Evolutionary conservation across 225 moss, liverwort and hornwort species (phyloP).

Genomic region (Physcomitrium patens): DNA sequence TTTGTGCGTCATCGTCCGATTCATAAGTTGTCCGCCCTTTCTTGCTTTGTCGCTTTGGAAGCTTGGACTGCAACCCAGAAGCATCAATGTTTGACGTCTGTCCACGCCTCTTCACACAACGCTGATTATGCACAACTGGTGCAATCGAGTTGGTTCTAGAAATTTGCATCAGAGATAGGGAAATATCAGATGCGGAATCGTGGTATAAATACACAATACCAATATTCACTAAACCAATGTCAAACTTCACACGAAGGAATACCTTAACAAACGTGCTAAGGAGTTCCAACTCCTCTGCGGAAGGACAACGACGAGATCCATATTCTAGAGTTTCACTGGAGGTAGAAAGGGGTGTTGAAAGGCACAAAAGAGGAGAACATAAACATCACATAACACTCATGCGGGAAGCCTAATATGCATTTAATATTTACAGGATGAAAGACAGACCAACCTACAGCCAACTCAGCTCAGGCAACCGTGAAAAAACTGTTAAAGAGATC

Average conservation of each 20-base stretch:
- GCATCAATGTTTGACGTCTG: slow-evolving; percentile 13
- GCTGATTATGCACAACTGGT: slow-evolving; percentile 34
- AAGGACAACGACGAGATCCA: background rate
- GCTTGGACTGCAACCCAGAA: slow-evolving; percentile 36
- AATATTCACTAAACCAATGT: background rate
- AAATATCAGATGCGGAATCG: slow-evolving; percentile 21
- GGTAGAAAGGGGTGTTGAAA: background rate
- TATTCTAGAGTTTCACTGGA: slow-evolving; percentile 2
- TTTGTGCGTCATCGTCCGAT: slow-evolving; percentile 58
- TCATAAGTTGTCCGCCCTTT: slow-evolving; percentile 49
- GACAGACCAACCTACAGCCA: background rate
- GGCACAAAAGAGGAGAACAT: background rate
- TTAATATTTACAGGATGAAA: slow-evolving; percentile 5
- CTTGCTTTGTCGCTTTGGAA: slow-evolving; percentile 50
- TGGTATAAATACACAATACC: background rate
- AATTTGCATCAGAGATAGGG: slow-evolving; percentile 14
- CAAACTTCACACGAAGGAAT: slow-evolving; percentile 2
- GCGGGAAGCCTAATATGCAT: background rate
- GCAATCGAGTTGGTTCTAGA: slow-evolving; percentile 34
- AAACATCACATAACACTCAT: background rate
- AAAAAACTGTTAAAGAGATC: background rate
- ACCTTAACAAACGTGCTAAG: background rate
- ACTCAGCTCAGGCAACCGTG: background rate
- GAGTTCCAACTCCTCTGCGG: background rate
- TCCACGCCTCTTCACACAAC: slow-evolving; percentile 35